Evolutionary conservation across 805 yeast species (phyloP).

Genomic region (Metschnikowia gruessii): DNA sequence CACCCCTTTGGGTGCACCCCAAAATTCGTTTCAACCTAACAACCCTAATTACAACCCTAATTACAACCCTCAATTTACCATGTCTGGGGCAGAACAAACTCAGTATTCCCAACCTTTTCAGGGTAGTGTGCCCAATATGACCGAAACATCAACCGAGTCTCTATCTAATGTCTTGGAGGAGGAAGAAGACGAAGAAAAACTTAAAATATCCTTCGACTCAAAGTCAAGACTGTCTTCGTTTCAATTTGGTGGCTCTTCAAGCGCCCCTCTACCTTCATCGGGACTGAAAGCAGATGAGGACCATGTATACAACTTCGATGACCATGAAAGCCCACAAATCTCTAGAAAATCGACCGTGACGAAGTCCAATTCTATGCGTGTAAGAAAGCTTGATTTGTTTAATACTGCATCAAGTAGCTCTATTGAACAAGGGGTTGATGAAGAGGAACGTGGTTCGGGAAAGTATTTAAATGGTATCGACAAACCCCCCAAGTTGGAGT

Average conservation of each 20-base stretch:
- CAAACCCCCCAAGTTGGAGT: not conserved
- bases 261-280: constrained; percentile 1
- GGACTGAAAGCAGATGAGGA: constrained; percentile 17
- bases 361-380: constrained; percentile 40
- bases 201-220: not conserved
- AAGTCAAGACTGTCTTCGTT: constrained; percentile 2
- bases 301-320: constrained; percentile 34
- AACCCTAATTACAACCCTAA: not conserved
- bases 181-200: constrained; percentile 16
- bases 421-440: not conserved
- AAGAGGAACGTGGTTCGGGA: not conserved
- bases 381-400: constrained; percentile 40
- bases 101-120: not conserved
- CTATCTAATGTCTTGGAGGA: constrained; percentile 20
- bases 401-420: not conserved
- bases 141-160: constrained; percentile 16
- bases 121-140: not conserved
- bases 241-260: not conserved
- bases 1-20: not conserved
- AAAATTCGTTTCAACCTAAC: not conserved
- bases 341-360: constrained; percentile 42
- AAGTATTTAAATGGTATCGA: not conserved
- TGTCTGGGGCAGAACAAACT: not conserved
- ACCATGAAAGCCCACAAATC: constrained; percentile 26
- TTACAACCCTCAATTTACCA: not conserved